A percentile compares a stretch with the other conserved stretches of the same genome.
These are phyloP conservation scores for Tolypocladium sp. DNA, from an alignment of 2,329 filamentous ascomycete species.

Conservation along the genomic window DNA sequence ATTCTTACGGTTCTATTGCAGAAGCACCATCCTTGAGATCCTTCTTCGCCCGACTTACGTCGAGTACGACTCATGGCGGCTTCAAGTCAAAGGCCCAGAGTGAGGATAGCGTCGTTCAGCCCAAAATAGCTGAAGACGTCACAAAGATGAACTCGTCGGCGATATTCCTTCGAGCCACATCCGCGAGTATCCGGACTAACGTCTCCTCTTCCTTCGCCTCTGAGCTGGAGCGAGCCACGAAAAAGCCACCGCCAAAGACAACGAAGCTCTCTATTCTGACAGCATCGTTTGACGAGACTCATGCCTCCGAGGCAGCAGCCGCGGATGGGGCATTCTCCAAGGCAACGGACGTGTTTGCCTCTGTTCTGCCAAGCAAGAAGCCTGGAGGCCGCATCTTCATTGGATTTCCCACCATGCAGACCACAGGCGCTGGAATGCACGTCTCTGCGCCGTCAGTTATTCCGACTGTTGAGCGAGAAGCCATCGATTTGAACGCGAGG, in stretches of 20 bases:
- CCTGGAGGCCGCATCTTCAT: constrained; percentile 84
- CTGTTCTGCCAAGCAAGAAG: constrained; percentile 80
- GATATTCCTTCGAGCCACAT: constrained; percentile 83
- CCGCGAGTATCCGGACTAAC: constrained; percentile 70
- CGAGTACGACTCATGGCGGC: constrained; percentile 39
- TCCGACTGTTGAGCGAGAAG: constrained; percentile 92
- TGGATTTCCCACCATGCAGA: constrained; percentile 94
- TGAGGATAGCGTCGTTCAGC: constrained; percentile 55
- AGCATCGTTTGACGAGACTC: constrained; percentile 76
- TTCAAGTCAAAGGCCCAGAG: constrained; percentile 46
- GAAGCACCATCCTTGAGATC: constrained; percentile 56
- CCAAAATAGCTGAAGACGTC: constrained; percentile 60
- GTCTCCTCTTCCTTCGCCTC: constrained; percentile 64
- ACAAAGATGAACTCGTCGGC: constrained; percentile 62
- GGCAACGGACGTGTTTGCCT: constrained; percentile 73
- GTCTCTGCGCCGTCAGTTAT: constrained; percentile 95
- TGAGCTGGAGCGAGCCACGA: constrained; percentile 90
- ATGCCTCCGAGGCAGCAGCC: constrained; percentile 49
- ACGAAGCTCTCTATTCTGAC: constrained; percentile 84
- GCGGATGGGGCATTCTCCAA: constrained; percentile 38
- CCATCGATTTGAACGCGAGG: constrained; percentile 90
- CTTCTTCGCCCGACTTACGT: constrained; percentile 73
- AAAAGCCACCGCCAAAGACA: constrained; percentile 86
- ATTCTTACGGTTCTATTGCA: constrained; percentile 36
- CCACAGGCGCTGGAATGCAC: constrained; percentile 86